A percentile compares a stretch with the other conserved stretches of the same genome.
Conservation (phyloP, 768 basidiomycete genomes). For the Lepiota brunneoincarnata region DNA sequence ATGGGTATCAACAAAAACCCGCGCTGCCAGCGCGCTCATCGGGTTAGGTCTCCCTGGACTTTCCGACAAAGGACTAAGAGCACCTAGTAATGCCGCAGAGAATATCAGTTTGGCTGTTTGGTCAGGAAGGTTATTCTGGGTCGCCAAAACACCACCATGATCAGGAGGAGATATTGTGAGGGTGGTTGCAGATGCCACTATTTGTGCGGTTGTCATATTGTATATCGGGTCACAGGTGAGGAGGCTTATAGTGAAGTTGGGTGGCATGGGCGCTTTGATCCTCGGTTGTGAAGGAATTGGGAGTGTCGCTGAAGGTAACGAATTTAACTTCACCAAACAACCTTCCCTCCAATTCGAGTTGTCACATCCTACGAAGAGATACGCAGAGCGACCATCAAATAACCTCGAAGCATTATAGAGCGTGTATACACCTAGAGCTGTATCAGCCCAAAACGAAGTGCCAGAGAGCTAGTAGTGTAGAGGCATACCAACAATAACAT, state of each 20-base stretch:
- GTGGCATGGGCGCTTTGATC: not conserved
- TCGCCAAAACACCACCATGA: not conserved
- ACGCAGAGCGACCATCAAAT: conserved; percentile 1
- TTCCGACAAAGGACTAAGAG: not conserved
- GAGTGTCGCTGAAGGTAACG: not conserved
- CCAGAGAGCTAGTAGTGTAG: too few species aligned
- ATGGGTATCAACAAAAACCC: not conserved
- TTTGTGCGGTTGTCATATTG: not conserved
- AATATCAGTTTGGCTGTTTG: conserved; percentile 1
- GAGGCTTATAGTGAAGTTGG: not conserved
- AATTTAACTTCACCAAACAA: not conserved
- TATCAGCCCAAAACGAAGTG: not conserved
- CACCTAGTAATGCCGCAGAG: not conserved
- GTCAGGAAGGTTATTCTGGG: not conserved
- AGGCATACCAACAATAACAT: not conserved
- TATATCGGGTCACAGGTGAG: not conserved
- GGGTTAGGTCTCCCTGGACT: not conserved
- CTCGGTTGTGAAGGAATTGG: not conserved
- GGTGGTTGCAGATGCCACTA: not conserved
- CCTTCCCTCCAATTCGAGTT: not conserved
- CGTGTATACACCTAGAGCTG: not conserved
- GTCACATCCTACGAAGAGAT: conserved; percentile 3
- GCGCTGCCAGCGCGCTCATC: not conserved
- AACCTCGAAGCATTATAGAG: not conserved
- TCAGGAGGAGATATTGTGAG: not conserved